Conservation (phyloP, 352 stramenopile genomes). For the Phytophthora cryptogea region DNA sequence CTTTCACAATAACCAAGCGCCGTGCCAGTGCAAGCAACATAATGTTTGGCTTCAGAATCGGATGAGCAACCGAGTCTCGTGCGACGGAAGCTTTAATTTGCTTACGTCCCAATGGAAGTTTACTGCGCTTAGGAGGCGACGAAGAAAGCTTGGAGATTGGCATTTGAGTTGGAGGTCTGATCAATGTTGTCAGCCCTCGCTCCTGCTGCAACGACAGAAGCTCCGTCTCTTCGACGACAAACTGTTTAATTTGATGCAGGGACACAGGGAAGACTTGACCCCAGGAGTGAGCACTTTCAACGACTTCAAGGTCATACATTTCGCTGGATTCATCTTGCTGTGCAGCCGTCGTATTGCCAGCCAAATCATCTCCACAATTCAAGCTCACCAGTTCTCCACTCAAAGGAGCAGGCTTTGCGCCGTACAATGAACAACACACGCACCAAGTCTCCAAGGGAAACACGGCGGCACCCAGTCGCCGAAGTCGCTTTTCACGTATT, state of each 20-base stretch:
- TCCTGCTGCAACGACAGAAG: slow-evolving; percentile 15
- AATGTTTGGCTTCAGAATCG: slow-evolving; percentile 18
- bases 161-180: not conserved
- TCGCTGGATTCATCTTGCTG: slow-evolving; percentile 5
- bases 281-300: slow-evolving; percentile 22
- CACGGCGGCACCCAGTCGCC: slow-evolving; percentile 32
- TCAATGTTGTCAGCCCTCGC: not conserved
- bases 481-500: slow-evolving; percentile 49
- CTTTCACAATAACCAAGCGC: slow-evolving; percentile 17
- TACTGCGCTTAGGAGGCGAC: not conserved
- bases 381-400: not conserved
- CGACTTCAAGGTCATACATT: slow-evolving; percentile 35
- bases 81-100: not conserved
- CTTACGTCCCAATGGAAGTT: slow-evolving; percentile 2
- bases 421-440: slow-evolving; percentile 49
- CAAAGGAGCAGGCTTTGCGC: not conserved
- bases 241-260: slow-evolving; percentile 19
- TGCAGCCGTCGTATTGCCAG: not conserved
- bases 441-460: slow-evolving; percentile 38
- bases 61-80: slow-evolving; percentile 23
- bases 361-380: not conserved
- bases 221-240: slow-evolving; percentile 18
- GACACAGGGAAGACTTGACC: slow-evolving; percentile 16
- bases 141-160: not conserved
- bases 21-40: slow-evolving; percentile 22